Base-by-base conservation (phyloP, 2,329 filamentous ascomycete species). In the Chaetomiaceae sp. region DNA sequence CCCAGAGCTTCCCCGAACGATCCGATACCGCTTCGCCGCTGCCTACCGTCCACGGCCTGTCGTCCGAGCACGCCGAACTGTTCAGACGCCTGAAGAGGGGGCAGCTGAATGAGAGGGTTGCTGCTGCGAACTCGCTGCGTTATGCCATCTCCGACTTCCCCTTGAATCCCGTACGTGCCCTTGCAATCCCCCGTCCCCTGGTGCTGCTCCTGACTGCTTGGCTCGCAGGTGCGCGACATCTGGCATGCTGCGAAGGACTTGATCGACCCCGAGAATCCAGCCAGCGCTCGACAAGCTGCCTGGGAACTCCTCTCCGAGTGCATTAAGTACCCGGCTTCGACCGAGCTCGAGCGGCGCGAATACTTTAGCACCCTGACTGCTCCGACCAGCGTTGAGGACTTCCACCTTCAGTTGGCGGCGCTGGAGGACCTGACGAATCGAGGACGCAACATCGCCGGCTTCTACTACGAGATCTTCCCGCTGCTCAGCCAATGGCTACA, bases 241-340 rank as follows among this genome's bases (percentile, higher is more conserved):
- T 86, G 82, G 79, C 75, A 79, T 52, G 78, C 79, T 12, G 79
- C 73, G 37, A 82, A 81, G 59, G 81, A 85, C 56, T 67, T 86
- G 48, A 79, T 85, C 48, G 72, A 82, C 22, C 65, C 74, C 6
- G 62, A 66, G 18, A 81, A 83, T 45, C 63, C 78, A n/a, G 60
- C 60, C 4, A 62, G 71, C 22, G 73, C 74, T 53, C 74, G 83
- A 20, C 65, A 67, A 39, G 75, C 77, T n/a, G 83, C 80, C 15
- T 85, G 81, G 74, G 76, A 79, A 54, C 72, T 86, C 10, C 65
- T 86, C 35, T 77, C 74, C 20, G 79, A 82, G 57, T 86, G 81
- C 57, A 79, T 79, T 47, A 78, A 79, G 56, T 76, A 84, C 58
- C 64, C 71, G 5, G 72, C 75, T 6, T 78, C 79, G 6, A 82